Evolutionary conservation across 202 grass and related monocot species (phyloP).

Genomic region (Dendrocalamus latiflorus): DNA sequence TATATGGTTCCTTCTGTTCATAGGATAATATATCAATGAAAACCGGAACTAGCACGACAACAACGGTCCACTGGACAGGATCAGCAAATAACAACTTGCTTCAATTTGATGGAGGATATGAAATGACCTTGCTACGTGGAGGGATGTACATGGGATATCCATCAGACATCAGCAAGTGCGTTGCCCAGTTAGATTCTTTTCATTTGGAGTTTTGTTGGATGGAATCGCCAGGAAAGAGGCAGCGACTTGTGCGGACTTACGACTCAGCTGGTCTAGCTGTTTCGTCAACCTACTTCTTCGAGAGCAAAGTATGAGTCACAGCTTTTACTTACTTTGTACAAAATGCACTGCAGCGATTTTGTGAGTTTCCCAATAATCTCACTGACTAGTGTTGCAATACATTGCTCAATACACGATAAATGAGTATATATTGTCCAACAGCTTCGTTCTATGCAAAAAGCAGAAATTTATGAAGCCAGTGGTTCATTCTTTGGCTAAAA

Average conservation of each 20-base stretch:
- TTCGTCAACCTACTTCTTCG: conserved; percentile 72
- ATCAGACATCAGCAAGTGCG: conserved; percentile 66
- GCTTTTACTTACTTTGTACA: neutral
- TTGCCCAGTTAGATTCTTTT: conserved; percentile 66
- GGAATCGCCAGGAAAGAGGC: conserved; percentile 69
- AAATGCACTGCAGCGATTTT: conserved; percentile 1
- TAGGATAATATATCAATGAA: conserved; percentile 62
- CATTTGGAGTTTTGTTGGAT: conserved; percentile 96
- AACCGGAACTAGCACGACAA: conserved; percentile 40
- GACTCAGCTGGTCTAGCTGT: conserved; percentile 72
- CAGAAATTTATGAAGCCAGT: neutral
- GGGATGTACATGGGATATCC: conserved; percentile 96
- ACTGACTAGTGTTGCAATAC: neutral
- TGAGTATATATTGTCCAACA: neutral
- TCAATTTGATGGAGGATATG: conserved; percentile 79
- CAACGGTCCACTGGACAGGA: conserved; percentile 77
- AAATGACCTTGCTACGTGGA: conserved; percentile 77
- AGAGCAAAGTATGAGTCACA: conserved; percentile 53
- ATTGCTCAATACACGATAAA: conserved; percentile 10
- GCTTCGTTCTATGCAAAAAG: neutral
- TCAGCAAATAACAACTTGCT: conserved; percentile 51
- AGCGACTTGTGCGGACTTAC: conserved; percentile 68
- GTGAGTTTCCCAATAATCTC: neutral
- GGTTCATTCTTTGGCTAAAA: neutral
- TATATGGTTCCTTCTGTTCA: conserved; percentile 11